phyloP scores from a whole-genome alignment of 441 rosid species.

The Daphne laureola region DNA sequence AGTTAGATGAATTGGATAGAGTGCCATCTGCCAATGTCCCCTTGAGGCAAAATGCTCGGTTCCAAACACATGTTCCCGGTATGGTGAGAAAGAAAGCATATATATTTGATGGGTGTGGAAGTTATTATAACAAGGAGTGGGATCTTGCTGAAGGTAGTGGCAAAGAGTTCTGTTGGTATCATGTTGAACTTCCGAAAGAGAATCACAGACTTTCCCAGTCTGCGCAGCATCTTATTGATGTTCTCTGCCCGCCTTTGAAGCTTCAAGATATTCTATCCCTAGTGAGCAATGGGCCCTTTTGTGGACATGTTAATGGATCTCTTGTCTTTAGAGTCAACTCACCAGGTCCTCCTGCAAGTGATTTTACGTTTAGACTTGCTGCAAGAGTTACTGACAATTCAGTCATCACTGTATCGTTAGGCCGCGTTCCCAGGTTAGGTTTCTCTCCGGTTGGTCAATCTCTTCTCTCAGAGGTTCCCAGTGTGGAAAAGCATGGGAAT shows the following conservation, averaged over 20 bases:
- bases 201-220: conserved; percentile 71
- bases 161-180: conserved; percentile 89
- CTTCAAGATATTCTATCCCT: conserved; percentile 92
- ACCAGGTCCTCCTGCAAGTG: conserved; percentile 71
- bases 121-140: conserved; percentile 67
- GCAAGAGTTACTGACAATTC: conserved; percentile 82
- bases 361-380: conserved; percentile 76
- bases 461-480: conserved; percentile 84
- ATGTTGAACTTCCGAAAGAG: conserved; percentile 78
- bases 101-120: conserved; percentile 74
- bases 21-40: conserved; percentile 25
- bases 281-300: conserved; percentile 93
- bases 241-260: conserved; percentile 88
- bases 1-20: conserved; percentile 38
- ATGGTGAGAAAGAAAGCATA: conserved; percentile 77
- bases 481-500: conserved; percentile 48
- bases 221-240: conserved; percentile 82
- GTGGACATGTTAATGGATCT: conserved; percentile 82
- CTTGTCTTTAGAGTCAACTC: conserved; percentile 93
- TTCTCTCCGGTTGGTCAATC: conserved; percentile 76
- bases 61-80: conserved; percentile 41
- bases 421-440: conserved; percentile 82
- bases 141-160: conserved; percentile 66
- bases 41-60: conserved; percentile 12
- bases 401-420: conserved; percentile 83